These are phyloP conservation scores for Medicago lupulina DNA, from an alignment of 306 rosid species.

Conservation along the genomic window DNA sequence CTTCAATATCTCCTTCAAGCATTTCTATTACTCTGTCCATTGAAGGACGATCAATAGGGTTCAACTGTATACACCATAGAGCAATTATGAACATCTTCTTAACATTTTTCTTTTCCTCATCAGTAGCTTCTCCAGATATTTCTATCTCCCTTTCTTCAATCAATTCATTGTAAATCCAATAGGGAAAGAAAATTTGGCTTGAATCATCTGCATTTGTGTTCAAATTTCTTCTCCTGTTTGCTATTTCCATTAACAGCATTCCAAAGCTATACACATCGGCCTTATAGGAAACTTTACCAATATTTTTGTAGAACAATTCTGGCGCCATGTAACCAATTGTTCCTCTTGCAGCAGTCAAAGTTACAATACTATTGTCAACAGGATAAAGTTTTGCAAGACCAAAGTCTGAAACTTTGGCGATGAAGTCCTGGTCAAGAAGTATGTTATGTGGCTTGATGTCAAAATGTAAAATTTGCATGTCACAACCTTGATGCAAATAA, in stretches of 20 bases:
- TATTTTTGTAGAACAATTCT: slow-evolving; percentile 21
- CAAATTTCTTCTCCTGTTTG: background rate
- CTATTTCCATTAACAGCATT: slow-evolving; percentile 28
- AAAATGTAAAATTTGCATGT: slow-evolving; percentile 30
- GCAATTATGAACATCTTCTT: slow-evolving; percentile 21
- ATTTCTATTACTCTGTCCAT: slow-evolving; percentile 20
- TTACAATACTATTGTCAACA: background rate
- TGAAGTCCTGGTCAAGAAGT: background rate
- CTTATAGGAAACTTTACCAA: slow-evolving; percentile 1
- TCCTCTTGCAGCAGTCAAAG: slow-evolving; percentile 14
- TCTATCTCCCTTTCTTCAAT: slow-evolving; percentile 8
- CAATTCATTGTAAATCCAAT: slow-evolving; percentile 21
- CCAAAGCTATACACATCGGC: slow-evolving; percentile 30
- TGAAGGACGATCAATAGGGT: slow-evolving; percentile 14
- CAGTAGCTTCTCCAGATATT: background rate
- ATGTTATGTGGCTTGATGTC: slow-evolving; percentile 27
- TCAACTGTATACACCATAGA: slow-evolving; percentile 27
- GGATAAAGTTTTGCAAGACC: slow-evolving; percentile 23
- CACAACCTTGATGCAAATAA: slow-evolving; percentile 28
- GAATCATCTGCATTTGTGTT: slow-evolving; percentile 23
- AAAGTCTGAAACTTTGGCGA: slow-evolving; percentile 9
- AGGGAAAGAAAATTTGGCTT: slow-evolving; percentile 2
- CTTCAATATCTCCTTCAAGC: slow-evolving; percentile 17
- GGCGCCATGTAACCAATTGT: slow-evolving; percentile 30
- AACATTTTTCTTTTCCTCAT: background rate